phyloP scores from a whole-genome alignment of 2,329 filamentous ascomycete species.

The Aspergillus sp. region DNA sequence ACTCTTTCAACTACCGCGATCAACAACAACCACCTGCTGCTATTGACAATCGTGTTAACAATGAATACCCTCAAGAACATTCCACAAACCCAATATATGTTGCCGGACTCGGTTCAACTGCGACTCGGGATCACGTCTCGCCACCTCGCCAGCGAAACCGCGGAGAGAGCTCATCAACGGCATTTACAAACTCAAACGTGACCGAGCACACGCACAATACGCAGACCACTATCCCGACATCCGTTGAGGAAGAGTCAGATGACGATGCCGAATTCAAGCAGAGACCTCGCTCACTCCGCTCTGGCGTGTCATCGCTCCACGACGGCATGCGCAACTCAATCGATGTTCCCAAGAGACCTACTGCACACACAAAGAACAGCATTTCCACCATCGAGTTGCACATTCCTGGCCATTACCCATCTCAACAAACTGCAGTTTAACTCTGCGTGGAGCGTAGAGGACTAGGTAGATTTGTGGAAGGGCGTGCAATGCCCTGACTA shows the following conservation, averaged over 20 bases:
- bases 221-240: conserved; percentile 33
- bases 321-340: conserved; percentile 3
- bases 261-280: conserved; percentile 12
- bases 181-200: conserved; percentile 33
- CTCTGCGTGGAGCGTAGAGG: too few relatives aligned
- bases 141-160: conserved; percentile 18
- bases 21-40: conserved; percentile 15
- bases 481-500: neutral
- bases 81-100: conserved; percentile 20
- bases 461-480: neutral
- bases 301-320: conserved; percentile 6
- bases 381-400: conserved; percentile 32
- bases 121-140: conserved; percentile 12
- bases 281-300: neutral
- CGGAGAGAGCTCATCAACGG: conserved; percentile 35
- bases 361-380: conserved; percentile 27
- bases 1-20: conserved; percentile 25
- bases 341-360: conserved; percentile 12
- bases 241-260: conserved; percentile 26
- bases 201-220: conserved; percentile 36
- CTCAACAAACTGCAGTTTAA: conserved; percentile 29
- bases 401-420: conserved; percentile 39
- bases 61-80: conserved; percentile 2
- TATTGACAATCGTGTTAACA: conserved; percentile 2
- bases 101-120: conserved; percentile 14